Evolutionary conservation across 2,329 filamentous ascomycete genomes (phyloP).

Genomic region (Fusarium haematococcum): DNA sequence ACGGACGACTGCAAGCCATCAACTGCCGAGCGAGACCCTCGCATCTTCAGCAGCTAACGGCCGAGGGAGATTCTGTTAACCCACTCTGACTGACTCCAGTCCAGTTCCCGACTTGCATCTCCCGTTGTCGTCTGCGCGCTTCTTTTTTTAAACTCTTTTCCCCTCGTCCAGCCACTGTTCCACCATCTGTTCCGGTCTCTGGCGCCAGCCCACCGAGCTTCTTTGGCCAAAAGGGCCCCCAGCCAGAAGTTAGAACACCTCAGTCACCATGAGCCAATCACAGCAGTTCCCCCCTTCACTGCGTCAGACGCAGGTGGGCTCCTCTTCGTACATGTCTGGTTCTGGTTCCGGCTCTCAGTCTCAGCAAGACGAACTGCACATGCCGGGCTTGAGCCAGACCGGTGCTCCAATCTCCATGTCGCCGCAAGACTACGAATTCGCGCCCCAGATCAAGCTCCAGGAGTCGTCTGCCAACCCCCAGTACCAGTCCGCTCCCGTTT

Average conservation of each 20-base stretch:
- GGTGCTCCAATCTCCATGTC: constrained; percentile 50
- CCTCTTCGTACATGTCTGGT: constrained; percentile 35
- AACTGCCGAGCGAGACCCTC: constrained; percentile 17
- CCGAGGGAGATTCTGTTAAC: constrained; percentile 12
- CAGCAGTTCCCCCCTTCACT: constrained; percentile 50
- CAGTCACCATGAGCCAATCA: constrained; percentile 55
- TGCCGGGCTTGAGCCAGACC: constrained; percentile 58
- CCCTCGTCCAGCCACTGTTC: constrained; percentile 12
- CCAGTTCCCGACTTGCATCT: constrained; percentile 2
- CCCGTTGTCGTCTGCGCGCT: constrained; percentile 9
- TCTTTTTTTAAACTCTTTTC: neutral
- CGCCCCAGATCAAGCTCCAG: constrained; percentile 65
- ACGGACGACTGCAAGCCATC: constrained; percentile 11
- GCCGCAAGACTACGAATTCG: constrained; percentile 64
- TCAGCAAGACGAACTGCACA: constrained; percentile 67
- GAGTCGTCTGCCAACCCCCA: constrained; percentile 55
- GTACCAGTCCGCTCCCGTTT: constrained; percentile 55
- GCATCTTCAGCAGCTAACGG: constrained; percentile 8
- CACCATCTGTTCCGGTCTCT: constrained; percentile 8
- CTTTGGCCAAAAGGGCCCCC: constrained; percentile 20
- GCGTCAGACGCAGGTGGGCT: constrained; percentile 43
- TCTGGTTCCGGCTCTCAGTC: constrained; percentile 38
- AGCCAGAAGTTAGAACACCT: constrained; percentile 17
- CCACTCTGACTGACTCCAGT: constrained; percentile 8
- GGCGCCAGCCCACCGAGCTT: constrained; percentile 25